Evolutionary conservation across 805 yeast genomes (phyloP).

Genomic region (Candida ulmi): DNA sequence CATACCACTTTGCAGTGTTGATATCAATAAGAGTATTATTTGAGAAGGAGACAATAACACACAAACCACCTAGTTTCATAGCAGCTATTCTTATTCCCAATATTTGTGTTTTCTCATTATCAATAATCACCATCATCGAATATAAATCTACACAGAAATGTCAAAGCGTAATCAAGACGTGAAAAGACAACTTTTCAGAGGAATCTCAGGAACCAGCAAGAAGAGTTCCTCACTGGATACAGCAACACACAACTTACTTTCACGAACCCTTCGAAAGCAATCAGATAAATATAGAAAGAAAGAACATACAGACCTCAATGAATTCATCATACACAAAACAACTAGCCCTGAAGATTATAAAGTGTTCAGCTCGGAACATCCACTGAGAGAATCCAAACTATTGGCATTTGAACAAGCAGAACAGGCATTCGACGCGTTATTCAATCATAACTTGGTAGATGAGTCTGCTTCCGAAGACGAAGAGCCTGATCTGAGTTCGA

Average conservation of each 20-base stretch:
- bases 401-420: slow-evolving; percentile 20
- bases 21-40: no score
- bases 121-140: no score
- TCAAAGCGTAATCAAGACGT: slow-evolving; percentile 13
- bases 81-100: no score
- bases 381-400: slow-evolving; percentile 20
- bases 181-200: slow-evolving; percentile 21
- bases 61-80: no score
- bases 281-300: slow-evolving; percentile 18
- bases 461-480: slow-evolving; percentile 24
- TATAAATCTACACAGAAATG: no score
- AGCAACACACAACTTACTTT: slow-evolving; percentile 17
- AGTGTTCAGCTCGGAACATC: slow-evolving; percentile 18
- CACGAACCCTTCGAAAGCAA: slow-evolving; percentile 22
- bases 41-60: no score
- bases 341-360: slow-evolving; percentile 20
- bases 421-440: slow-evolving; percentile 20
- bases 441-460: slow-evolving; percentile 12
- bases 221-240: slow-evolving; percentile 9
- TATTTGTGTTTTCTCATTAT: no score
- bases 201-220: slow-evolving; percentile 6
- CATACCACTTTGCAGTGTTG: no score
- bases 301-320: slow-evolving; percentile 5
- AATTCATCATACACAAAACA: slow-evolving; percentile 23
- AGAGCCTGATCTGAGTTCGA: slow-evolving; percentile 20